phyloP scores from a whole-genome alignment of 1,139 yeast genomes.

The Candida tropicalis region DNA sequence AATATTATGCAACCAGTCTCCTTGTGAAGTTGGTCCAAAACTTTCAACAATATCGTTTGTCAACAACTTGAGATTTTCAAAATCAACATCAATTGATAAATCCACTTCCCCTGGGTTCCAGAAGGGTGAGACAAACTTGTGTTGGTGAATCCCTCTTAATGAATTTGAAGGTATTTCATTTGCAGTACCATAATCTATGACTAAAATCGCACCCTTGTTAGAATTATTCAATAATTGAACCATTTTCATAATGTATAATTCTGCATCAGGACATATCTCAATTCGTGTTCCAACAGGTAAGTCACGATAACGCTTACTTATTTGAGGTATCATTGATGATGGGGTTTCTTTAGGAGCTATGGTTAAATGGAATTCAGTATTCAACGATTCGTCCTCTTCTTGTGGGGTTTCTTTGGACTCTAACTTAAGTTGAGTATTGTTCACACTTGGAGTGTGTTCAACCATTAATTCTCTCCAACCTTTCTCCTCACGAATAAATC shows the following conservation, averaged over 20 bases:
- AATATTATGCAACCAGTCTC: slow-evolving; percentile 75
- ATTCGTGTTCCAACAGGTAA: slow-evolving; percentile 61
- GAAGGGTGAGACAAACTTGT: slow-evolving; percentile 78
- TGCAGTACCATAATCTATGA: slow-evolving; percentile 78
- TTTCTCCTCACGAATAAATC: slow-evolving; percentile 65
- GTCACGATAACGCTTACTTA: slow-evolving; percentile 53
- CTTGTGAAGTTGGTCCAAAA: slow-evolving; percentile 72
- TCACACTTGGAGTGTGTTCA: slow-evolving; percentile 48
- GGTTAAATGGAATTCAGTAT: slow-evolving; percentile 60
- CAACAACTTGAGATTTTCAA: slow-evolving; percentile 48
- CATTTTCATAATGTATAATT: slow-evolving; percentile 51
- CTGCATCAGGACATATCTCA: slow-evolving; percentile 79
- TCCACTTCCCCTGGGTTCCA: slow-evolving; percentile 78
- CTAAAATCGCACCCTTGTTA: slow-evolving; percentile 63
- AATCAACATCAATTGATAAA: slow-evolving; percentile 83
- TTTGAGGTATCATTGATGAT: slow-evolving; percentile 58
- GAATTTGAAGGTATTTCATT: slow-evolving; percentile 58
- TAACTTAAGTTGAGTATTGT: slow-evolving; percentile 40
- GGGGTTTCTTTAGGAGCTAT: slow-evolving; percentile 66
- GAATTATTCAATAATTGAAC: slow-evolving; percentile 41
- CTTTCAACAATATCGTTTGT: slow-evolving; percentile 21
- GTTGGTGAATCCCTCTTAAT: slow-evolving; percentile 73
- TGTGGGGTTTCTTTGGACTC: slow-evolving; percentile 19
- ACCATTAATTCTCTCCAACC: slow-evolving; percentile 85
- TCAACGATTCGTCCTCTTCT: slow-evolving; percentile 21